Conservation (phyloP, 495 filamentous ascomycete species). For the Xylaria palmicola region DNA sequence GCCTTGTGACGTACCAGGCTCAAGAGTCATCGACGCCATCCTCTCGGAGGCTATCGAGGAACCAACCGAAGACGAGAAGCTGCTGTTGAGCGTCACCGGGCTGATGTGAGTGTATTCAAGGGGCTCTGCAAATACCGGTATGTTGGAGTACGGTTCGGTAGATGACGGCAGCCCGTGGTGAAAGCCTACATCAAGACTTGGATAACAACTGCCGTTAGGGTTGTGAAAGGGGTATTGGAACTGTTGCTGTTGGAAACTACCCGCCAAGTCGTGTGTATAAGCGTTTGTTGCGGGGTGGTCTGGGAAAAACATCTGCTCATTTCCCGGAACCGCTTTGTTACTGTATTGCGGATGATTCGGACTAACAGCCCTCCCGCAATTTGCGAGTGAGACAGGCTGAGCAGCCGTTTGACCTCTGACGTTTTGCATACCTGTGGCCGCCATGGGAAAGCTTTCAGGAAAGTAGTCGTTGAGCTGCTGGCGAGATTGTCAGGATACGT, state of each 20-base stretch:
- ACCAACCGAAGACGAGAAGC: conserved; percentile 25
- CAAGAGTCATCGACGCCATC: conserved; percentile 27
- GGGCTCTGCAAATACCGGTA: conserved; percentile 25
- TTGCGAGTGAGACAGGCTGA: conserved; percentile 31
- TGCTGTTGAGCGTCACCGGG: conserved; percentile 15
- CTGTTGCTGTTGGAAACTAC: conserved; percentile 10
- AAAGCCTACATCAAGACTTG: background rate
- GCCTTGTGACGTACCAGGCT: conserved; percentile 12
- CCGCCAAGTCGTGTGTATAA: conserved; percentile 21
- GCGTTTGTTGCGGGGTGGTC: conserved; percentile 25
- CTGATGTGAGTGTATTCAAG: conserved; percentile 21
- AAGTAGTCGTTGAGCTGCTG: conserved; percentile 23
- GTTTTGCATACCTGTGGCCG: conserved; percentile 19
- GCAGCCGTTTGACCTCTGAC: conserved; percentile 26
- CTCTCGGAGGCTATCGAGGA: conserved; percentile 27
- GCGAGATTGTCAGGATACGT: conserved; percentile 20
- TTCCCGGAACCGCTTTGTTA: conserved; percentile 26
- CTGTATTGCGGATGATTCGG: conserved; percentile 30
- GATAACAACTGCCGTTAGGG: background rate
- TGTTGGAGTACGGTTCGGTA: background rate
- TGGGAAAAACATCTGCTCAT: conserved; percentile 28
- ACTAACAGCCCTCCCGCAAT: conserved; percentile 25
- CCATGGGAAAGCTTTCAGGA: conserved; percentile 10
- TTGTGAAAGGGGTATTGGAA: conserved; percentile 6
- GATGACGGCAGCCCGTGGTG: conserved; percentile 9